Evolutionary conservation across 2,329 filamentous ascomycete species (phyloP).

Genomic region (Pseudocercospora cruenta): DNA sequence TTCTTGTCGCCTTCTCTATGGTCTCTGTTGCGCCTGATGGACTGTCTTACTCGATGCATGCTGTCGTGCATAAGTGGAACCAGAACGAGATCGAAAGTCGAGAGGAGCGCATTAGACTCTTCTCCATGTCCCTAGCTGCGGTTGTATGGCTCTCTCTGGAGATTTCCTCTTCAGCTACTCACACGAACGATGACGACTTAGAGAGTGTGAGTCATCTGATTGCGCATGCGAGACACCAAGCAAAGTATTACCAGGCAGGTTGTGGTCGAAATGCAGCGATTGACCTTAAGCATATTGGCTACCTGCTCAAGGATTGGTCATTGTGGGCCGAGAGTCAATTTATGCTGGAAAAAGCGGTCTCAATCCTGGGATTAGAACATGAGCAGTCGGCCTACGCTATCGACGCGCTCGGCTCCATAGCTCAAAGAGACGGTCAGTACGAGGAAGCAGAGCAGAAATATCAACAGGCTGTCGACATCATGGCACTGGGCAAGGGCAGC

Average conservation of each 20-base stretch:
- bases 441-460: neutral
- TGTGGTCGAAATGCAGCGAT: neutral
- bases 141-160: neutral
- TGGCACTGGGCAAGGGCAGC: neutral
- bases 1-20: constrained; percentile 8
- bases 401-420: neutral
- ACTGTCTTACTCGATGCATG: neutral
- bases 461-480: neutral
- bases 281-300: neutral
- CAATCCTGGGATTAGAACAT: neutral
- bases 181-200: neutral
- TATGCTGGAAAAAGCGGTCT: neutral
- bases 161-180: neutral
- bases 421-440: neutral
- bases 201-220: neutral
- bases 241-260: neutral
- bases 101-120: neutral
- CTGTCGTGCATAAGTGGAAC: constrained; percentile 3
- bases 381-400: neutral
- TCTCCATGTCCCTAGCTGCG: neutral
- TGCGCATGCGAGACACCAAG: neutral
- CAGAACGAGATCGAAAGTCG: neutral
- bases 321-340: neutral
- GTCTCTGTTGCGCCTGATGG: neutral
- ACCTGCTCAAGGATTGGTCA: neutral